These are phyloP conservation scores for Claviceps lovelessii DNA, from an alignment of 2,329 filamentous ascomycete species.

Conservation along the genomic window DNA sequence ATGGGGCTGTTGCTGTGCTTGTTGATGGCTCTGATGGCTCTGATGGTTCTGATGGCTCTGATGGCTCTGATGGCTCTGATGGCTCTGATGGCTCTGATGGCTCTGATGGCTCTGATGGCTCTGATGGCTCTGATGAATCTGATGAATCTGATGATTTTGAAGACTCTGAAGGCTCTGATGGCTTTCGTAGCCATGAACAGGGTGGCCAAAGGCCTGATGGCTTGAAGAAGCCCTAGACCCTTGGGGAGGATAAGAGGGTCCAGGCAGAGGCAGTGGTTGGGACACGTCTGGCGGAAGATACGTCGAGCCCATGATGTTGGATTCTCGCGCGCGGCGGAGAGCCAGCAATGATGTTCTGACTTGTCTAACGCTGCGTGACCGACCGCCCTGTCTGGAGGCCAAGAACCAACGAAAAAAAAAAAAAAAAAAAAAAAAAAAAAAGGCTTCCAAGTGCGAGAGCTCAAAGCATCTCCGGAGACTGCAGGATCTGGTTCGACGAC, in stretches of 20 bases:
- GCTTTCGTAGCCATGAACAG: neutral
- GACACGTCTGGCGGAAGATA: constrained; percentile 18
- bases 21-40: constrained; percentile 2
- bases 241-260: constrained; percentile 13
- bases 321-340: no score
- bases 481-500: no score
- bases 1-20: constrained; percentile 2
- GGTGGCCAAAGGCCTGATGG: constrained; percentile 5
- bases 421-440: no score
- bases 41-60: neutral
- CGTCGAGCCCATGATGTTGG: constrained; percentile 16
- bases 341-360: no score
- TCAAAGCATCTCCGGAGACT: no score
- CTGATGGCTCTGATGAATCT: no score
- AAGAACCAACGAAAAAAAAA: no score
- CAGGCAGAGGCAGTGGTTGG: constrained; percentile 15
- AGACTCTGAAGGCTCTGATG: constrained; percentile 3
- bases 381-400: no score
- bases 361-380: no score
- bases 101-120: constrained; percentile 2
- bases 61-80: neutral
- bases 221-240: constrained; percentile 12
- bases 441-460: no score
- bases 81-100: neutral
- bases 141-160: no score